Base-by-base conservation (phyloP, 2,329 filamentous ascomycete genomes). In the Cercospora berteroae region DNA sequence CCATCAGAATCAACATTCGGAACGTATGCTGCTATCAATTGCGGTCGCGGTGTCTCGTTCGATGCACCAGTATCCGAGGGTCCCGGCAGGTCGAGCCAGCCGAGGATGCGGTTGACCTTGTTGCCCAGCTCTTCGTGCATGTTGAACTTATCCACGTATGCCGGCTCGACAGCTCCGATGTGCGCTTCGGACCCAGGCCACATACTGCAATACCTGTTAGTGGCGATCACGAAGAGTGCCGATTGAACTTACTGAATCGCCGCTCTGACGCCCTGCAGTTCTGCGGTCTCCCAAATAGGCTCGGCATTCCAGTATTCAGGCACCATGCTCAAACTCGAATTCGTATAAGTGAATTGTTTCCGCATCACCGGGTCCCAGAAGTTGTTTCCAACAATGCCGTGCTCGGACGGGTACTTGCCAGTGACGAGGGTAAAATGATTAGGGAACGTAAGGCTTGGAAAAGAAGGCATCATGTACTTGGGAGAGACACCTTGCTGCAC, bases 181-280 rank as follows among this genome's bases (percentile, higher is more conserved):
- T 93, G 89, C 5, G 94, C 94, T 80, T 99, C 95, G 52, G 92
- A 96, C 2, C 95, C 95, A 1, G 95, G 95, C 95, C 95, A 99
- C 95, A 99, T 99, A 78, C 61, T 63, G n/a, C 9, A 4, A 10
- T 1, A 29, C 13, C 12, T 50, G 59, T 61, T 25, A 61, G 59
- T 31, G 25, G 1, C 5, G 9, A 3, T n/a, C 25, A 31, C n/a
- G 2, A 44, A 50, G 18, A 20, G 42, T 29, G 36, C n/a, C 23
- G 20, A 13, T 25, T 7, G 39, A 29, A 36, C 61, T 57, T 27
- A 63, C 61, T 99, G 95, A 27, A 99, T 88, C 0, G 93, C 95
- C 31, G 89, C 88, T 65, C 87, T 87, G 33, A 96, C 83, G 5
- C 90, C 90, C 72, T 93, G 90, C 66, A 87, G 87, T 81, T 98